Percentiles rank a stretch among this genome's conserved stretches.
These are phyloP conservation scores for Ustilago hordei DNA, from an alignment of 1,284 basidiomycete genomes.

Conservation along the genomic window DNA sequence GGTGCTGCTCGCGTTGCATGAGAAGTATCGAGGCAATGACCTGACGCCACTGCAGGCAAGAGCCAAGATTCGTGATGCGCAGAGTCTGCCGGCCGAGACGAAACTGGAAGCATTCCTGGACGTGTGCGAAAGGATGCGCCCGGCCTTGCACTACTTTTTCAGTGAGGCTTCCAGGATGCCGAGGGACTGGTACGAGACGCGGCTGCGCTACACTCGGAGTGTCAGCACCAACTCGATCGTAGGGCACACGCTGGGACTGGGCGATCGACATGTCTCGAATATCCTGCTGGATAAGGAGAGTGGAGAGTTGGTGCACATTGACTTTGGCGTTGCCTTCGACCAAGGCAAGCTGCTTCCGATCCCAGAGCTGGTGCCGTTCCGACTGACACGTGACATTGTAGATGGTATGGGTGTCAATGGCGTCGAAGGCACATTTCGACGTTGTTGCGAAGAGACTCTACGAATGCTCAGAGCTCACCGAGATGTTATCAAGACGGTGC, in stretches of 20 bases:
- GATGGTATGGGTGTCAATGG: conserved; percentile 93
- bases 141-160: conserved; percentile 94
- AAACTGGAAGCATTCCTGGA: conserved; percentile 72
- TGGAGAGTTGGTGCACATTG: conserved; percentile 93
- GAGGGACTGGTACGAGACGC: conserved; percentile 91
- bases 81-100: conserved; percentile 29
- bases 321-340: conserved; percentile 96
- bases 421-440: conserved; percentile 92
- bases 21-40: conserved; percentile 42
- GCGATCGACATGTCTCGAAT: conserved; percentile 92
- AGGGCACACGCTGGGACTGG: conserved; percentile 90
- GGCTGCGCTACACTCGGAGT: conserved; percentile 88
- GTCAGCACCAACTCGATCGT: conserved; percentile 94
- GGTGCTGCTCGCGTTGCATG: conserved; percentile 78
- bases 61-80: conserved; percentile 35
- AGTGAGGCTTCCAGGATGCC: conserved; percentile 88
- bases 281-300: conserved; percentile 86
- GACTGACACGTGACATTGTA: conserved; percentile 90
- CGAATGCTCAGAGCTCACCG: conserved; percentile 87
- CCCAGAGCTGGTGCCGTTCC: conserved; percentile 92
- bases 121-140: conserved; percentile 76
- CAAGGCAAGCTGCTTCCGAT: conserved; percentile 84
- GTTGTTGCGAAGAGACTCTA: conserved; percentile 93
- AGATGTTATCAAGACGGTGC: conserved; percentile 88
- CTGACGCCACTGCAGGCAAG: conserved; percentile 49